phyloP scores from a whole-genome alignment of 768 basidiomycete genomes.

The Suillus decipiens region DNA sequence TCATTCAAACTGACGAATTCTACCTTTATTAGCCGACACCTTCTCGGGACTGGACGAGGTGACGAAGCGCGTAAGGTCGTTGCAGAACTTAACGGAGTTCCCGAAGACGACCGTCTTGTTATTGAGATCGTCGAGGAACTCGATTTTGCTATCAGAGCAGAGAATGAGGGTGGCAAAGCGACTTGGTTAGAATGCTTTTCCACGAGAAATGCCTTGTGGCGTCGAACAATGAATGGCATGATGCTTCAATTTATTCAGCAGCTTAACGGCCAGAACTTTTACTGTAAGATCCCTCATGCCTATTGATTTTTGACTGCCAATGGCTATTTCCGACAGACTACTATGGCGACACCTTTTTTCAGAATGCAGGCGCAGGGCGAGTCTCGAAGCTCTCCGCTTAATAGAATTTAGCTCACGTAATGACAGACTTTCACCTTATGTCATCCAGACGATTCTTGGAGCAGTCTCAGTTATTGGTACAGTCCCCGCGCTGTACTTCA shows the following conservation, averaged over 20 bases:
- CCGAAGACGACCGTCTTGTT: constrained; percentile 58
- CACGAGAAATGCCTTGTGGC: constrained; percentile 64
- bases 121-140: constrained; percentile 64
- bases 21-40: constrained; percentile 53
- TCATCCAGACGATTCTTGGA: constrained; percentile 77
- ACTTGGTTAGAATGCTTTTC: constrained; percentile 82
- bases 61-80: constrained; percentile 64
- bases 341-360: constrained; percentile 81
- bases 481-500: constrained; percentile 65
- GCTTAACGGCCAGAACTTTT: constrained; percentile 80
- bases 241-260: constrained; percentile 84
- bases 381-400: constrained; percentile 17
- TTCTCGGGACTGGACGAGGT: constrained; percentile 56
- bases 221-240: constrained; percentile 78
- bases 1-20: background rate
- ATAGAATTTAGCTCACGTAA: background rate
- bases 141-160: constrained; percentile 61
- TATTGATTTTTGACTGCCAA: constrained; percentile 15
- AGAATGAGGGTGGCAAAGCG: constrained; percentile 81
- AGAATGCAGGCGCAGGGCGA: constrained; percentile 66
- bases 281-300: constrained; percentile 46
- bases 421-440: constrained; percentile 60
- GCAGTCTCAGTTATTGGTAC: constrained; percentile 74
- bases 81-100: constrained; percentile 65
- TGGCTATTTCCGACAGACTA: constrained; percentile 50